These are phyloP conservation scores for Pachyrhizus erosus DNA, from an alignment of 306 rosid species.

Conservation along the genomic window DNA sequence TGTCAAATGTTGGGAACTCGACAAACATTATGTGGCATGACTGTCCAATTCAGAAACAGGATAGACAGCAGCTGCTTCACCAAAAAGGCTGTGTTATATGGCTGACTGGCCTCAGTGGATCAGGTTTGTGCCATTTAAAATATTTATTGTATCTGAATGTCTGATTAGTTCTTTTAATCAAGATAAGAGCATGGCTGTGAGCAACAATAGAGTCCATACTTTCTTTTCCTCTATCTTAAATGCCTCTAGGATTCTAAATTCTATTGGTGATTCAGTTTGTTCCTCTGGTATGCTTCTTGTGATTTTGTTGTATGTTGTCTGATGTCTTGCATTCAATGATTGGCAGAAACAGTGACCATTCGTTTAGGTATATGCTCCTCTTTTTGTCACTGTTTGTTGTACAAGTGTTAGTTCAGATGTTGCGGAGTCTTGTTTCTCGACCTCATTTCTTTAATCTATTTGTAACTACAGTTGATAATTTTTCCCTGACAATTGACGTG, in stretches of 20 bases:
- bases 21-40: slow-evolving; percentile 91
- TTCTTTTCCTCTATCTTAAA: neutral
- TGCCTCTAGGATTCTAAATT: slow-evolving; percentile 17
- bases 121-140: slow-evolving; percentile 69
- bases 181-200: neutral
- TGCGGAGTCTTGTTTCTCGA: neutral
- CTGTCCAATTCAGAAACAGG: slow-evolving; percentile 71
- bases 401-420: neutral
- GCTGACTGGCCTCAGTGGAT: slow-evolving; percentile 99
- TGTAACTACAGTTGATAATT: neutral
- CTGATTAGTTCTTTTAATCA: slow-evolving; percentile 33
- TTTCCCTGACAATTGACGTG: slow-evolving; percentile 8
- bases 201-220: neutral
- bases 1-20: slow-evolving; percentile 72
- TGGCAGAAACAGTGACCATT: slow-evolving; percentile 9
- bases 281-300: neutral
- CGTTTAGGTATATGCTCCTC: slow-evolving; percentile 6
- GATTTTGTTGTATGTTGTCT: slow-evolving; percentile 10
- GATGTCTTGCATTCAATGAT: neutral
- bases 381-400: neutral
- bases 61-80: slow-evolving; percentile 80
- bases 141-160: slow-evolving; percentile 3
- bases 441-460: neutral
- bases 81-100: slow-evolving; percentile 97
- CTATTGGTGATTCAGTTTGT: slow-evolving; percentile 25